Evolutionary conservation across 2,329 filamentous ascomycete species (phyloP).

Genomic region (Fusarium udum): DNA sequence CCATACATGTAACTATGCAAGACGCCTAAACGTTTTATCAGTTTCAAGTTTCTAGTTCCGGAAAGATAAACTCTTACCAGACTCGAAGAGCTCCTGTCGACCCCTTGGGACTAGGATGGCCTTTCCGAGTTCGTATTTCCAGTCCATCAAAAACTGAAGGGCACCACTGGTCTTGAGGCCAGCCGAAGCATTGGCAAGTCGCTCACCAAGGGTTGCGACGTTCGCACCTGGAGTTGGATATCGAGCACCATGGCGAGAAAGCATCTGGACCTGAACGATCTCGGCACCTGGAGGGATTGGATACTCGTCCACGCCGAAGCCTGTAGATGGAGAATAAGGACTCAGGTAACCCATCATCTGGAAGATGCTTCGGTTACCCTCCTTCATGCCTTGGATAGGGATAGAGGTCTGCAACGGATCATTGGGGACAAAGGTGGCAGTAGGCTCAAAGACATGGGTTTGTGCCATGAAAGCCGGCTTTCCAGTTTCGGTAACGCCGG

Average conservation of each 20-base stretch:
- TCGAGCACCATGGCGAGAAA: conserved; percentile 76
- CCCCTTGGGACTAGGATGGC: conserved; percentile 79
- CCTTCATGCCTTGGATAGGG: conserved; percentile 68
- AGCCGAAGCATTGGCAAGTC: conserved; percentile 63
- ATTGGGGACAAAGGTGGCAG: conserved; percentile 72
- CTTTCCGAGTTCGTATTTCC: conserved; percentile 74
- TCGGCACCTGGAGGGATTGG: conserved; percentile 72
- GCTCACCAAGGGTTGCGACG: conserved; percentile 64
- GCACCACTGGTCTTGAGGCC: conserved; percentile 65
- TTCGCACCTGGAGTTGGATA: conserved; percentile 73
- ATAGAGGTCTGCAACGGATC: conserved; percentile 75
- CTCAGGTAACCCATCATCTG: conserved; percentile 72
- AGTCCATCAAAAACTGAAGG: conserved; percentile 73
- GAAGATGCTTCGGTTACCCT: conserved; percentile 72
- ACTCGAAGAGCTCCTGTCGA: conserved; percentile 77
- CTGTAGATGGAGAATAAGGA: conserved; percentile 75
- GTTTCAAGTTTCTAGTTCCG: neutral
- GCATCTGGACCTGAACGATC: conserved; percentile 76
- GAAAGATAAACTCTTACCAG: conserved; percentile 48
- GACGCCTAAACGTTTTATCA: conserved; percentile 57
- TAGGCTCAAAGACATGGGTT: conserved; percentile 73
- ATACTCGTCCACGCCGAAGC: conserved; percentile 79
- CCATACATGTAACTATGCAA: conserved; percentile 79
- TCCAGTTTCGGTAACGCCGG: conserved; percentile 76
- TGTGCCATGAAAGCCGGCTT: conserved; percentile 75